These are phyloP conservation scores for Syzygium syzygioides DNA, from an alignment of 441 rosid genomes.

Conservation along the genomic window DNA sequence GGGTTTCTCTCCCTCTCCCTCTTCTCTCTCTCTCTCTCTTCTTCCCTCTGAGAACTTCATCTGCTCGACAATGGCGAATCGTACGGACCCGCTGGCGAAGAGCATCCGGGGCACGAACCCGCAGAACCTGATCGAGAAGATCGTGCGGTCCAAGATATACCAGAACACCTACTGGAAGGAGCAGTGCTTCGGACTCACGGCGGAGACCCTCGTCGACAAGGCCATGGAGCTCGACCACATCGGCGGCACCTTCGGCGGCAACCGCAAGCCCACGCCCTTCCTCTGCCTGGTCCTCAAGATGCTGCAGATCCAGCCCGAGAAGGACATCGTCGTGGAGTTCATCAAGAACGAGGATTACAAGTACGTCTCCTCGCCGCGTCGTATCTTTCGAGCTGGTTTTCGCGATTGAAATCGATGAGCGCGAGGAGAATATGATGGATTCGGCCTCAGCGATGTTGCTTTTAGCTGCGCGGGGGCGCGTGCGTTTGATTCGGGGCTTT, in stretches of 20 bases:
- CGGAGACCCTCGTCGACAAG: constrained; percentile 92
- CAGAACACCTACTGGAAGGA: constrained; percentile 95
- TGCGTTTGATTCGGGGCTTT: neutral
- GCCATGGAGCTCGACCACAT: constrained; percentile 96
- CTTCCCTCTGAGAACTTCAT: neutral
- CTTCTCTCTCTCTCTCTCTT: neutral
- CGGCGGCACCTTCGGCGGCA: constrained; percentile 87
- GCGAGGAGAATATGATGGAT: neutral
- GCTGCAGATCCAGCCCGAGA: constrained; percentile 97
- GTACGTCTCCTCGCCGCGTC: constrained; percentile 15
- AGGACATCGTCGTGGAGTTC: constrained; percentile 90
- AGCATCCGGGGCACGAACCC: constrained; percentile 92
- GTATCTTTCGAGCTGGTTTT: neutral
- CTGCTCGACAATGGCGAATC: constrained; percentile 58
- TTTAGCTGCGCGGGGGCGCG: neutral
- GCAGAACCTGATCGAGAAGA: constrained; percentile 89
- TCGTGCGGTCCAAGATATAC: constrained; percentile 74
- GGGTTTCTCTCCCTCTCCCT: neutral
- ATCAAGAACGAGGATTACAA: constrained; percentile 93
- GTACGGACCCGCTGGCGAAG: constrained; percentile 86
- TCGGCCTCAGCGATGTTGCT: neutral
- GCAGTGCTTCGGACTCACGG: constrained; percentile 89
- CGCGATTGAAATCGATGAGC: neutral
- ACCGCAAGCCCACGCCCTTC: constrained; percentile 85
- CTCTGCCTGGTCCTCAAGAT: constrained; percentile 84